Conservation (phyloP, 2,329 filamentous ascomycete species). For the Colletotrichum chrysophilum region DNA sequence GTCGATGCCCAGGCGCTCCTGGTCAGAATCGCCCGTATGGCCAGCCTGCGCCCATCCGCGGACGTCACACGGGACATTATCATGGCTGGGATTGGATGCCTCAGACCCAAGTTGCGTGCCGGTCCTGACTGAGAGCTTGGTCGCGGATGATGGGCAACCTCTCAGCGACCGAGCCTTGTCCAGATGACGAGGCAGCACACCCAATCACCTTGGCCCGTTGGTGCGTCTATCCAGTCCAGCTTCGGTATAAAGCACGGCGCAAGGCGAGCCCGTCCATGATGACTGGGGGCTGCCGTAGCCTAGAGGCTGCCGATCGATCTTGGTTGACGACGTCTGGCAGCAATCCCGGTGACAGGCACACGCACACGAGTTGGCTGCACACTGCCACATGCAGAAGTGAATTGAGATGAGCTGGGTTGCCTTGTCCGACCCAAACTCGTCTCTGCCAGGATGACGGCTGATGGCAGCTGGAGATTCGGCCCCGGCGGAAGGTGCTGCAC, state of each 20-base stretch:
- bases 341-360: background rate
- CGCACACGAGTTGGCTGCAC: background rate
- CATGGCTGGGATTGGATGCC: background rate
- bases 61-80: background rate
- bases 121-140: background rate
- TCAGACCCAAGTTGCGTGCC: background rate
- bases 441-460: background rate
- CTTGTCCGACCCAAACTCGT: background rate
- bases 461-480: conserved; percentile 4
- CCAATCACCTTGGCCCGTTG: background rate
- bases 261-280: background rate
- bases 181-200: background rate
- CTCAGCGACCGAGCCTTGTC: background rate
- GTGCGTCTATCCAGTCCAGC: background rate
- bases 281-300: background rate
- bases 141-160: background rate
- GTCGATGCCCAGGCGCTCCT: background rate
- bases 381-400: background rate
- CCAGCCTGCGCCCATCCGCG: background rate
- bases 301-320: background rate
- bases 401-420: background rate
- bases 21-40: background rate
- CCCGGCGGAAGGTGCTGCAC: background rate
- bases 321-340: background rate
- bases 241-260: background rate